Conservation (phyloP, 306 rosid genomes). For the Luffa aegyptiaca region DNA sequence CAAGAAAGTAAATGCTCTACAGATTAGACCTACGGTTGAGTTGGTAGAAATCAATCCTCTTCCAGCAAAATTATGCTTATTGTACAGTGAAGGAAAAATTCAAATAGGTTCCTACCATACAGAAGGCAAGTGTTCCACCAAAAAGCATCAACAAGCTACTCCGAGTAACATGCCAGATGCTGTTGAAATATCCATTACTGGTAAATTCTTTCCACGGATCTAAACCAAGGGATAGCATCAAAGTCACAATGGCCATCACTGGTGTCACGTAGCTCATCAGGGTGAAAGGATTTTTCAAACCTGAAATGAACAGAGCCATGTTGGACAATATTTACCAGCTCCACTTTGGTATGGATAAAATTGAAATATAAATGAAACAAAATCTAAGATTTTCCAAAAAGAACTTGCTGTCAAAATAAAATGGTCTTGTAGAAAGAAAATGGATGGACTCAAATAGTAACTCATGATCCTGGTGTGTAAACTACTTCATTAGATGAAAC, state of each 20-base stretch:
- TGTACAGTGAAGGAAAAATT: constrained; percentile 4
- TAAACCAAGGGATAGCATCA: constrained; percentile 58
- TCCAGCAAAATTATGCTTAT: background rate
- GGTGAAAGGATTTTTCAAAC: constrained; percentile 84
- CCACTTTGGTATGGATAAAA: background rate
- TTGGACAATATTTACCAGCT: background rate
- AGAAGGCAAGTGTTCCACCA: constrained; percentile 87
- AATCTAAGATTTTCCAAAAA: background rate
- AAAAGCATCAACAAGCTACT: constrained; percentile 83
- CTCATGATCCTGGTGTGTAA: background rate
- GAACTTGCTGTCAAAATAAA: background rate
- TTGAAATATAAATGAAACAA: background rate
- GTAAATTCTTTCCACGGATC: constrained; percentile 87
- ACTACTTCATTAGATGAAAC: background rate
- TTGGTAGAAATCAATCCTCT: background rate
- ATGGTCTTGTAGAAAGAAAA: background rate
- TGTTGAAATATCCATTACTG: constrained; percentile 60
- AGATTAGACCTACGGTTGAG: background rate
- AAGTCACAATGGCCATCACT: constrained; percentile 75
- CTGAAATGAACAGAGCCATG: constrained; percentile 22
- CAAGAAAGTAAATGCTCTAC: background rate
- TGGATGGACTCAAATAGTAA: background rate
- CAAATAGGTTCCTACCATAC: constrained; percentile 50
- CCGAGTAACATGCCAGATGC: constrained; percentile 54
- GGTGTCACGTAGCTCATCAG: constrained; percentile 94